phyloP scores from a whole-genome alignment of 1,139 yeast species.

The Hanseniaspora gamundiae region DNA sequence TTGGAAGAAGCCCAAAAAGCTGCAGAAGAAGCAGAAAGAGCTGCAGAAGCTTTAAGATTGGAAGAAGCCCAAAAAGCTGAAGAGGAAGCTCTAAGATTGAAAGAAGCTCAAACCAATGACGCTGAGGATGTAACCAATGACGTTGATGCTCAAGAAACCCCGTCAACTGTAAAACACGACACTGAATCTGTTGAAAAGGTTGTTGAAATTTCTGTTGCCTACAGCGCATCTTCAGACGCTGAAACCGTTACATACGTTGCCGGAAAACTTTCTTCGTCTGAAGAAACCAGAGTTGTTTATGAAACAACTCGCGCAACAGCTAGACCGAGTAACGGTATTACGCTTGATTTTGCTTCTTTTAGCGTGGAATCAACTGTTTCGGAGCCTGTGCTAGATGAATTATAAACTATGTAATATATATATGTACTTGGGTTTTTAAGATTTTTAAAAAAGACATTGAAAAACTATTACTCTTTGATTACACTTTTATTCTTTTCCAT shows the following conservation, averaged over 20 bases:
- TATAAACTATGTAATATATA: neutral
- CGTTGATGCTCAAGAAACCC: too few species aligned
- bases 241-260: neutral
- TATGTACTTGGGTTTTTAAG: too few species aligned
- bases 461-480: neutral
- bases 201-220: neutral
- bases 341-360: neutral
- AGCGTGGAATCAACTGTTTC: slow-evolving; percentile 5
- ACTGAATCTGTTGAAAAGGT: neutral
- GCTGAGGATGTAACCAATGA: too few species aligned
- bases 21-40: neutral
- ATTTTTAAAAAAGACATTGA: neutral
- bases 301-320: neutral
- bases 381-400: too few species aligned
- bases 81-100: neutral
- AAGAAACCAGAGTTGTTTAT: slow-evolving; percentile 2
- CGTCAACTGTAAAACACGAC: too few species aligned
- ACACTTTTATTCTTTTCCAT: slow-evolving; percentile 7
- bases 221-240: neutral
- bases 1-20: neutral
- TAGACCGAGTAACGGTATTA: neutral
- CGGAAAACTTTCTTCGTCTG: neutral
- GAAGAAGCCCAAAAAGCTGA: slow-evolving; percentile 1
- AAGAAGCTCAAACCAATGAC: neutral
- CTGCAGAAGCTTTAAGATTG: neutral